These are phyloP conservation scores for Tricladium varicosporioides DNA, from an alignment of 2,329 filamentous ascomycete species.

Conservation along the genomic window DNA sequence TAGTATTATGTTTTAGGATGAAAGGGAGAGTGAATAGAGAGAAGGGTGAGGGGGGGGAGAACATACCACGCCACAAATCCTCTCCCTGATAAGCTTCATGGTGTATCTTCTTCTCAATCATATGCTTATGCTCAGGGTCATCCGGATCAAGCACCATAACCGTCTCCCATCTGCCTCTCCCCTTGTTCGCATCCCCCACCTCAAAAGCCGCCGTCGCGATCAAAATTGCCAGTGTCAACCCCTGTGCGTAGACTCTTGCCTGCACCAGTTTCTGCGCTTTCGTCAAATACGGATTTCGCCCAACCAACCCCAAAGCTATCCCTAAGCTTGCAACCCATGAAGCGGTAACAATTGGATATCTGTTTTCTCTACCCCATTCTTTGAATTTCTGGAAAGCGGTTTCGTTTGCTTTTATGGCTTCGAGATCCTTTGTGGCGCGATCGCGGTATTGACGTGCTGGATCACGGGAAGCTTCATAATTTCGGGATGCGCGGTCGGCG, in stretches of 20 bases:
- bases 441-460: slow-evolving; percentile 37
- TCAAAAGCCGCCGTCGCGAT: slow-evolving; percentile 68
- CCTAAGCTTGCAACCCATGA: slow-evolving; percentile 67
- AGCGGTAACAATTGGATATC: slow-evolving; percentile 66
- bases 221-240: slow-evolving; percentile 65
- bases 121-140: slow-evolving; percentile 77
- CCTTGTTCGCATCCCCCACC: slow-evolving; percentile 71
- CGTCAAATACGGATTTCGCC: slow-evolving; percentile 60
- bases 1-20: slow-evolving; percentile 16
- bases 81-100: slow-evolving; percentile 85
- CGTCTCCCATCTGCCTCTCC: slow-evolving; percentile 79
- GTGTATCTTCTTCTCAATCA: slow-evolving; percentile 85
- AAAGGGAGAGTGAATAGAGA: background rate
- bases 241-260: slow-evolving; percentile 74
- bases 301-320: slow-evolving; percentile 60
- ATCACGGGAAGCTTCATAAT: slow-evolving; percentile 59
- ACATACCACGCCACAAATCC: slow-evolving; percentile 86
- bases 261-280: slow-evolving; percentile 70
- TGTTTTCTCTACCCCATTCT: slow-evolving; percentile 68
- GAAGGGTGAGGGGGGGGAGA: background rate
- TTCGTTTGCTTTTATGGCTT: slow-evolving; percentile 38
- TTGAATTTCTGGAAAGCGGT: slow-evolving; percentile 57
- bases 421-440: slow-evolving; percentile 20
- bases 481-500: slow-evolving; percentile 72
- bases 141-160: slow-evolving; percentile 76